Evolutionary conservation across 306 rosid genomes (phyloP).

Genomic region (Neltuma alba): DNA sequence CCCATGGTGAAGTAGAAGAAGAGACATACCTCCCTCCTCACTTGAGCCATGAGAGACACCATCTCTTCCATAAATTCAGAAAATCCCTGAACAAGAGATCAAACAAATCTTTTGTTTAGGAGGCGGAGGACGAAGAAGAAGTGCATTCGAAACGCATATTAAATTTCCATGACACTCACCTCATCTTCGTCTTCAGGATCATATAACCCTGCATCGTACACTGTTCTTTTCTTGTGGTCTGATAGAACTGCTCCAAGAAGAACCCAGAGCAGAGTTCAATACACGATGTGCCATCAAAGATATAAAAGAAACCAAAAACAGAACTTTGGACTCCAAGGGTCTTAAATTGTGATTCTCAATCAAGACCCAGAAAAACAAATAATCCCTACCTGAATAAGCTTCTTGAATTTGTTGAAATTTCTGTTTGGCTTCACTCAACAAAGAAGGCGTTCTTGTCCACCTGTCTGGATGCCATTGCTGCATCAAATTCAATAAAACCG

Average conservation of each 20-base stretch:
- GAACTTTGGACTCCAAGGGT: background rate
- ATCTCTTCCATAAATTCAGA: constrained; percentile 74
- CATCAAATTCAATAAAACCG: constrained; percentile 12
- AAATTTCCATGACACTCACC: constrained; percentile 36
- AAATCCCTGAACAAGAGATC: constrained; percentile 54
- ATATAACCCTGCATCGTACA: constrained; percentile 73
- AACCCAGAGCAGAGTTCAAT: background rate
- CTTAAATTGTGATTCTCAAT: background rate
- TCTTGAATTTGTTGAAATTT: constrained; percentile 83
- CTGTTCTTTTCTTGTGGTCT: constrained; percentile 59
- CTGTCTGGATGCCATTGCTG: constrained; percentile 94
- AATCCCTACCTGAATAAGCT: constrained; percentile 74
- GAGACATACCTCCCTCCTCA: constrained; percentile 61
- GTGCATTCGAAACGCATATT: background rate
- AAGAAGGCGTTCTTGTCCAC: constrained; percentile 67
- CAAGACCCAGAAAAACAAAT: background rate
- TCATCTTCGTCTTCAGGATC: constrained; percentile 72
- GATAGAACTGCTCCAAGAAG: constrained; percentile 62
- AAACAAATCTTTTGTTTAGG: background rate
- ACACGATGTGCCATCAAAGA: background rate
- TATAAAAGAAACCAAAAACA: background rate
- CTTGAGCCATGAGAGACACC: constrained; percentile 73
- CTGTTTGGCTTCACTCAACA: constrained; percentile 58
- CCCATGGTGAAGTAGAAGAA: background rate
- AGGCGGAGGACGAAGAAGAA: background rate